A percentile compares a stretch with the other conserved stretches of the same genome.
Evolutionary conservation across 2,329 filamentous ascomycete species (phyloP).

Genomic region (Penicillium aurantiogriseum): DNA sequence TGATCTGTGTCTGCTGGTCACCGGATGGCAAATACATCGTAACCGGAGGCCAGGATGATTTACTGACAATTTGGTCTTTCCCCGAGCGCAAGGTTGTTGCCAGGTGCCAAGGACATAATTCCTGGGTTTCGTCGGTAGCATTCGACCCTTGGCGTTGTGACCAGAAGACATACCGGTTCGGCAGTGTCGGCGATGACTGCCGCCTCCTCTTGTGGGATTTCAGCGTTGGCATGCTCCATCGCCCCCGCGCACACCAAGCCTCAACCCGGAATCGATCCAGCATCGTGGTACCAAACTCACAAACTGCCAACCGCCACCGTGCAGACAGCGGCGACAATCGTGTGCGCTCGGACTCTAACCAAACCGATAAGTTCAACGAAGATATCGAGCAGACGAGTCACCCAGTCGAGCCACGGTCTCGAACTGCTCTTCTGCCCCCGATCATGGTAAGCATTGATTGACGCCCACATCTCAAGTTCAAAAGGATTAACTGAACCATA

Average conservation of each 20-base stretch:
- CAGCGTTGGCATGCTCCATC: constrained; percentile 90
- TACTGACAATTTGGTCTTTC: constrained; percentile 94
- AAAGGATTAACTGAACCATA: constrained; percentile 36
- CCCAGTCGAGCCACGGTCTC: constrained; percentile 77
- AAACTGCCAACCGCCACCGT: constrained; percentile 56
- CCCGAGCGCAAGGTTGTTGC: constrained; percentile 81
- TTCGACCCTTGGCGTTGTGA: constrained; percentile 98
- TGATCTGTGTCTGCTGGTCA: constrained; percentile 95
- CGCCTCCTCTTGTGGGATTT: constrained; percentile 94
- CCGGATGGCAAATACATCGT: constrained; percentile 95
- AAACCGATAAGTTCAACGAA: constrained; percentile 49
- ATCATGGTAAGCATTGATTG: constrained; percentile 67
- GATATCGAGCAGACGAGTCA: constrained; percentile 65
- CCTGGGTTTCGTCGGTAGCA: constrained; percentile 88
- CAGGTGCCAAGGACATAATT: constrained; percentile 90
- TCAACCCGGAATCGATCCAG: constrained; percentile 42
- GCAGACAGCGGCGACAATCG: constrained; percentile 61
- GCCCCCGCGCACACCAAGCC: constrained; percentile 65
- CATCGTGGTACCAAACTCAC: constrained; percentile 28
- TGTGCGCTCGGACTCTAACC: constrained; percentile 68
- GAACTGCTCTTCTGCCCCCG: constrained; percentile 82
- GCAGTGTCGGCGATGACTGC: constrained; percentile 92
- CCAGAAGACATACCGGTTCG: constrained; percentile 90
- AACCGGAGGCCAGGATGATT: constrained; percentile 91
- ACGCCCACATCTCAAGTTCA: neutral